Evolutionary conservation across 805 yeast species (phyloP).

Genomic region (Isabelozyma pseudorhagii): DNA sequence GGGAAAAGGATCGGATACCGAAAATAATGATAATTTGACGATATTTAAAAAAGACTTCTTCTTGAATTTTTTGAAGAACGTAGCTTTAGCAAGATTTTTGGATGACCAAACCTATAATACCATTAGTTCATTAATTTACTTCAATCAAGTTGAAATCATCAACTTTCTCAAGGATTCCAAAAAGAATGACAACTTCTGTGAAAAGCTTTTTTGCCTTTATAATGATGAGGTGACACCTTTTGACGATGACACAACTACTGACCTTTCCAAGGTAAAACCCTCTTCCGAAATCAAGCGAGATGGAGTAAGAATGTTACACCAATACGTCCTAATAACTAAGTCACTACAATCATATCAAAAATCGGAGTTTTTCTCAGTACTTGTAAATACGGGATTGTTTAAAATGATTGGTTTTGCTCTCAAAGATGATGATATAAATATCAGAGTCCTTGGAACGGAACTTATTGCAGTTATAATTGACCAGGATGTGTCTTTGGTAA

Average conservation of each 20-base stretch:
- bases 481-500: slow-evolving; percentile 69
- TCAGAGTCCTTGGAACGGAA: slow-evolving; percentile 75
- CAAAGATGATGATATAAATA: slow-evolving; percentile 42
- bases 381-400: slow-evolving; percentile 69
- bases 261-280: not conserved
- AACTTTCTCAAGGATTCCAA: slow-evolving; percentile 51
- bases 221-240: slow-evolving; percentile 9
- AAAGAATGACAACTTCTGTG: slow-evolving; percentile 43
- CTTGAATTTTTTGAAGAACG: slow-evolving; percentile 80
- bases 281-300: slow-evolving; percentile 45
- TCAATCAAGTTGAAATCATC: slow-evolving; percentile 66
- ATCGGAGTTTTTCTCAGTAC: slow-evolving; percentile 57
- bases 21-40: slow-evolving; percentile 22
- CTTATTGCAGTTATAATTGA: slow-evolving; percentile 77
- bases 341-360: slow-evolving; percentile 58
- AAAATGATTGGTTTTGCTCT: slow-evolving; percentile 72
- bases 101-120: slow-evolving; percentile 77
- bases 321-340: slow-evolving; percentile 74
- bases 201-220: slow-evolving; percentile 59
- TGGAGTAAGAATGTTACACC: slow-evolving; percentile 77
- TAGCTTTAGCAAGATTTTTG: slow-evolving; percentile 72
- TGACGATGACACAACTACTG: not conserved
- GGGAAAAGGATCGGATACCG: slow-evolving; percentile 13
- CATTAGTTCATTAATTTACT: slow-evolving; percentile 62
- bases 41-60: slow-evolving; percentile 74